A percentile compares a stretch with the other conserved stretches of the same genome.
These are phyloP conservation scores for Aulographum hederae DNA, from an alignment of 2,329 filamentous ascomycete genomes.

Conservation along the genomic window DNA sequence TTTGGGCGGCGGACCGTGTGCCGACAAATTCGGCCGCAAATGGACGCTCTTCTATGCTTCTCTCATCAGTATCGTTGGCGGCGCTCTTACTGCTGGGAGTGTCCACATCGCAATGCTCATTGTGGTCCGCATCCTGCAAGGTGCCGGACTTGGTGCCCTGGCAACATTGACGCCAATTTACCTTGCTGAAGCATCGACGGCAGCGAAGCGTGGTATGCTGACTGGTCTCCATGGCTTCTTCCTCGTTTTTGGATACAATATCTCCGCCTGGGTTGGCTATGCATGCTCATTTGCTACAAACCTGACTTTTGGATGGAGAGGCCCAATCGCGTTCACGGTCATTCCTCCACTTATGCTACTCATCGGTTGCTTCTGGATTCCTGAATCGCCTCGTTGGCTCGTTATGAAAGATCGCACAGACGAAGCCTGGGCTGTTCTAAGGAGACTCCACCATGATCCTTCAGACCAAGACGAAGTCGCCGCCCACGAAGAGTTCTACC, in stretches of 20 bases:
- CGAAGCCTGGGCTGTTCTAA: conserved; percentile 13
- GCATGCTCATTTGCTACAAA: conserved; percentile 4
- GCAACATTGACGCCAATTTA: conserved; percentile 12
- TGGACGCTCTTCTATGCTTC: conserved; percentile 5
- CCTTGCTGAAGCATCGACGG: conserved; percentile 11
- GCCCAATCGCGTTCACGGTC: conserved; percentile 3
- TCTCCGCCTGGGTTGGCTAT: conserved; percentile 5
- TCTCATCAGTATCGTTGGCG: conserved; percentile 6
- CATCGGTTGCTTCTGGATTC: conserved; percentile 3
- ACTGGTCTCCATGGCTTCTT: conserved; percentile 12
- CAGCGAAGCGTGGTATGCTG: conserved; percentile 10
- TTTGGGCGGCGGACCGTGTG: conserved; percentile 6
- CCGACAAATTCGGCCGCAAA: conserved; percentile 7
- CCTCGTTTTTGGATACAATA: conserved; percentile 11
- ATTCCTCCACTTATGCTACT: conserved; percentile 3
- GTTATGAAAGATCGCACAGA: conserved; percentile 36
- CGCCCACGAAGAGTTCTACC: conserved; percentile 11
- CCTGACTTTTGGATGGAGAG: conserved; percentile 4
- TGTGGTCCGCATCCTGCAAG: conserved; percentile 10
- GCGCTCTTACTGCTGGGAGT: conserved; percentile 7
- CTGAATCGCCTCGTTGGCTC: conserved; percentile 41
- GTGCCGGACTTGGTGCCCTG: conserved; percentile 9
- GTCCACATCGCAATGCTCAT: conserved; percentile 12
- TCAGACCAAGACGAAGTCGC: conserved; percentile 8
- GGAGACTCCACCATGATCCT: conserved; percentile 8